A percentile compares a stretch with the other conserved stretches of the same genome.
Conservation (phyloP, 352 stramenopile genomes). For the Globisporangium emineosum region DNA sequence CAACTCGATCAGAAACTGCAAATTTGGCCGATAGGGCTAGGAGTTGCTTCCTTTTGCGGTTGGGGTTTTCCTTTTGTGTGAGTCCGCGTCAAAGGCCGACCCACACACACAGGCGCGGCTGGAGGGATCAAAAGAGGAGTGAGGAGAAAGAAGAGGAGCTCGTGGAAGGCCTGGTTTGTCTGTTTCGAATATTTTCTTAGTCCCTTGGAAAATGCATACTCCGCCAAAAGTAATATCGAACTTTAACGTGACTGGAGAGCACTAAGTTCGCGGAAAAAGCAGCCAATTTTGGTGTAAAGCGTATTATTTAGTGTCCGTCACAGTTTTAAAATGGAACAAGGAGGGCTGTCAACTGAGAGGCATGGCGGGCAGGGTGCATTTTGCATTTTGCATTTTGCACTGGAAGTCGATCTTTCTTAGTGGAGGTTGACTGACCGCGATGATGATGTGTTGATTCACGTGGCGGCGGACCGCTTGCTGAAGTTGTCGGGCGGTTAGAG, state of each 20-base stretch:
- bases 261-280: neutral
- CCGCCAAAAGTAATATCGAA: neutral
- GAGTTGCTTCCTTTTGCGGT: neutral
- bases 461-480: neutral
- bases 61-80: neutral
- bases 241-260: neutral
- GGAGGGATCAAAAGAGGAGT: neutral
- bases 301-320: too few species aligned
- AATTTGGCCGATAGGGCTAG: neutral
- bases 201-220: neutral
- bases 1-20: neutral
- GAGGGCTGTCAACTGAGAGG: too few species aligned
- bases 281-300: too few species aligned
- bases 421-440: neutral
- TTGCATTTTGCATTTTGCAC: neutral
- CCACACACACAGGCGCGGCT: neutral
- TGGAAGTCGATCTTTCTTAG: neutral
- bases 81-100: neutral
- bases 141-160: slow-evolving; percentile 1
- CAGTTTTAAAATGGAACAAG: too few species aligned
- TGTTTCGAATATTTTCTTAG: slow-evolving; percentile 2
- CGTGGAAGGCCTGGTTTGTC: neutral
- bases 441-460: neutral
- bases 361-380: too few species aligned
- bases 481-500: neutral